Percentiles rank a stretch among this genome's conserved stretches.
phyloP scores from a whole-genome alignment of 495 filamentous ascomycete species.

The Neurospora sp. region DNA sequence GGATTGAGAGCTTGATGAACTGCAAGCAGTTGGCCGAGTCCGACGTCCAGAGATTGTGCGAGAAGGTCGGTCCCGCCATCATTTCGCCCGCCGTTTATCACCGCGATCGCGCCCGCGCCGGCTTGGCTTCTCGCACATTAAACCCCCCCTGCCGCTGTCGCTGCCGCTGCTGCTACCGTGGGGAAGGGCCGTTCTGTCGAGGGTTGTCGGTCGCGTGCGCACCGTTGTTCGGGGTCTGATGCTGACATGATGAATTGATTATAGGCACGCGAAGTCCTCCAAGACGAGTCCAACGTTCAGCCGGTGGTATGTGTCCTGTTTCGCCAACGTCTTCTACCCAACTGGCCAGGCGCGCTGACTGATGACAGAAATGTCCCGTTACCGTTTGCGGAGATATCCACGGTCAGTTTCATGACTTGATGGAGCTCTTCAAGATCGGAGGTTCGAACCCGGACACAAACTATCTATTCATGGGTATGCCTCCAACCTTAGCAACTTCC shows the following conservation, averaged over 20 bases:
- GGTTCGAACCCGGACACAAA: slow-evolving; percentile 89
- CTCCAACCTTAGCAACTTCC: background rate
- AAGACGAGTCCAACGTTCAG: slow-evolving; percentile 97
- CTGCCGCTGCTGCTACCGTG: background rate
- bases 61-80: slow-evolving; percentile 55
- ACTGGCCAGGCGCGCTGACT: slow-evolving; percentile 1
- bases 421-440: slow-evolving; percentile 91
- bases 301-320: slow-evolving; percentile 68
- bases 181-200: background rate
- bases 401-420: slow-evolving; percentile 87
- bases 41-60: slow-evolving; percentile 93
- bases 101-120: background rate
- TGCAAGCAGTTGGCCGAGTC: slow-evolving; percentile 95
- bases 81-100: background rate
- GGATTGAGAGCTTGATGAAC: slow-evolving; percentile 96
- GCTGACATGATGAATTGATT: slow-evolving; percentile 2
- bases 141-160: background rate
- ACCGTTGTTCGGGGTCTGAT: background rate
- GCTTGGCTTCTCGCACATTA: background rate
- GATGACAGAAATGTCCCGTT: slow-evolving; percentile 74
- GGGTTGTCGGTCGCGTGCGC: slow-evolving; percentile 10
- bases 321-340: background rate
- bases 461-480: slow-evolving; percentile 87
- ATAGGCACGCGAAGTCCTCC: slow-evolving; percentile 89
- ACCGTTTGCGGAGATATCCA: slow-evolving; percentile 93